Conservation (phyloP, 768 basidiomycete species). For the Boletus vermiculosoides region DNA sequence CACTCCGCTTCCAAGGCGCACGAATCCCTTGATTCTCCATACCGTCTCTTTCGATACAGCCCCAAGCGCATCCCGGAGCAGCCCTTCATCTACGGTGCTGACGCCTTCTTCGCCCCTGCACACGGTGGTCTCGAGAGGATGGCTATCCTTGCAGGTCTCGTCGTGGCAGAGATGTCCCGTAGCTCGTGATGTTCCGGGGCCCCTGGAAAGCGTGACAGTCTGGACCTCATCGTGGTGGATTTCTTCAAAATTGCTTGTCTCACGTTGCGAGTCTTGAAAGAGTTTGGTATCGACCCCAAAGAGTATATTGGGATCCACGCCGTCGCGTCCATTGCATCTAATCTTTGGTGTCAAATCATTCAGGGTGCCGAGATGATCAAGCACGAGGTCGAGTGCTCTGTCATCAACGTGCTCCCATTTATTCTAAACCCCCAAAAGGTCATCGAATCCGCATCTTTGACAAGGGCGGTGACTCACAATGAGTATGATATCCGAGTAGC, state of each 20-base stretch:
- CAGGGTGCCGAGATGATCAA: constrained; percentile 85
- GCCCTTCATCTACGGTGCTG: constrained; percentile 34
- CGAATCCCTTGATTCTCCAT: constrained; percentile 87
- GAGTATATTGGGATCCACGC: constrained; percentile 74
- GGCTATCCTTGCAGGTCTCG: constrained; percentile 3
- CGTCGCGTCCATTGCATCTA: constrained; percentile 57
- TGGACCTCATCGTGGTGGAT: constrained; percentile 84
- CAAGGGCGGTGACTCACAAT: constrained; percentile 49
- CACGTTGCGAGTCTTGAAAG: constrained; percentile 39
- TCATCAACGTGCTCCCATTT: constrained; percentile 89
- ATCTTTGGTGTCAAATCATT: constrained; percentile 91
- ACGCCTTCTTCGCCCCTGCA: constrained; percentile 9
- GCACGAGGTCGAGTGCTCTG: constrained; percentile 72
- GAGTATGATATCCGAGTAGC: constrained; percentile 89
- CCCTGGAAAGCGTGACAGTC: constrained; percentile 62
- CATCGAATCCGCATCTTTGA: constrained; percentile 1
- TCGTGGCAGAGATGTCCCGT: constrained; percentile 21
- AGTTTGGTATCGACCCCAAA: constrained; percentile 91
- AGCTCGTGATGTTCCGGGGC: constrained; percentile 26
- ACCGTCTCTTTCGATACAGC: constrained; percentile 63
- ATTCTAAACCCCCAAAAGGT: constrained; percentile 47
- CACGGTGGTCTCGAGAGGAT: neutral
- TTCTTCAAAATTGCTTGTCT: constrained; percentile 13
- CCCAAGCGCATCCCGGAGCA: constrained; percentile 47
- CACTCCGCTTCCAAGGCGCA: constrained; percentile 46